Base-by-base conservation (phyloP, 257 asterid species). In the Solanum pinnatisectum region DNA sequence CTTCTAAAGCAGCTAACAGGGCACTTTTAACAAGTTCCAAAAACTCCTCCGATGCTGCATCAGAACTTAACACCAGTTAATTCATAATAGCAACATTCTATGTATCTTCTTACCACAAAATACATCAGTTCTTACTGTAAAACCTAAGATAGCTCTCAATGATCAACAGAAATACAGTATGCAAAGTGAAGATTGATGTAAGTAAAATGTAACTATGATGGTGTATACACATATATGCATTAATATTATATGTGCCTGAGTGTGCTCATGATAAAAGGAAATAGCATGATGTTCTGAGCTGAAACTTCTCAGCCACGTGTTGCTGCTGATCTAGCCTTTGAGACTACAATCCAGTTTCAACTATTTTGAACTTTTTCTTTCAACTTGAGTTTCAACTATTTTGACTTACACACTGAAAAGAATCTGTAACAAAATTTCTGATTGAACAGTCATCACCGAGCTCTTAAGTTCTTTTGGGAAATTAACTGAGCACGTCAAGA, bases 21-120 rank as follows among this genome's bases (percentile, higher is more conserved):
- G 99, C 97, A 93, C 98, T 96, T 92, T 97, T 97, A 37, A 95
- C 95, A 86, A 97, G 99, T 93, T 97, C 99, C 92, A 97, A 84
- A 91, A 97, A 97, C 92, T 97, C 99, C 90, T 97, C 99, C 2
- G 99, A 97, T 85, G 99, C 99, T 97, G 95, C 92, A 89, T 78
- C 90, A 86, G 82, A 91, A 88, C 74, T 87, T 63, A 87, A 18
- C 82, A 74, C 90, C 71, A 4, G 73, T 86, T 68, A 72, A 68
- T 72, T 6, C 15, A 59, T 71, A 46, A 71, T 35, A 70, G 46
- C 33, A 12, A 27, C 84, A 86, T 30, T 33, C 67, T 40, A 23
- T 52, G 12, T 30, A 72, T 40, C 88, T 44, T 42, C 84, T 15
- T 20, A 46, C 37, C 86, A 32, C 71, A 82, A 82, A 46, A 49